Conservation (phyloP, 257 asterid genomes). For the Osmanthus fragrans region DNA sequence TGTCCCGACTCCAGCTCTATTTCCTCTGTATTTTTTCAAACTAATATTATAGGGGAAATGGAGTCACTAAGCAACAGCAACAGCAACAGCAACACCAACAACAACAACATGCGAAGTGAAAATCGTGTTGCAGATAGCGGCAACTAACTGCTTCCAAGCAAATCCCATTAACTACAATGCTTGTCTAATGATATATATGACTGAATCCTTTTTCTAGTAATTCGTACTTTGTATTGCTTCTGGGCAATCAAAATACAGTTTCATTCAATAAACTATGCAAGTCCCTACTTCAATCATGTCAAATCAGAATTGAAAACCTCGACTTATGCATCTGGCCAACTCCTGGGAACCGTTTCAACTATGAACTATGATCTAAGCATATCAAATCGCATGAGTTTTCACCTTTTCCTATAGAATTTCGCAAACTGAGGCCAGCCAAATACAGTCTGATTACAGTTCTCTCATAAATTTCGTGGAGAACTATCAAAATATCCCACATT, state of each 20-base stretch:
- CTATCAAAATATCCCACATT: not conserved
- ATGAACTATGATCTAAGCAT: not conserved
- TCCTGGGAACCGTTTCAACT: not conserved
- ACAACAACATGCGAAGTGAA: not conserved
- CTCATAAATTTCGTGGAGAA: not conserved
- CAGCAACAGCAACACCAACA: not conserved
- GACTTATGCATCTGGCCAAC: not conserved
- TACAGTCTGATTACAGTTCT: not conserved
- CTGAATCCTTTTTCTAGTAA: not conserved
- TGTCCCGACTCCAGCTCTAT: conserved; percentile 53
- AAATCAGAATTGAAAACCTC: not conserved
- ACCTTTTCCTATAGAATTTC: not conserved
- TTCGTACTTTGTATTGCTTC: not conserved
- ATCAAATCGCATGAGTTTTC: not conserved
- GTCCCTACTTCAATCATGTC: not conserved
- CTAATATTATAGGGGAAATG: not conserved
- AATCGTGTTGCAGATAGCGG: not conserved
- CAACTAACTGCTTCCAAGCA: not conserved
- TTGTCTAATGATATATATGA: not conserved
- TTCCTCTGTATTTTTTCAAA: not conserved
- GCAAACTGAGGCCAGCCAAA: not conserved
- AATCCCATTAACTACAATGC: not conserved
- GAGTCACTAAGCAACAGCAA: not conserved
- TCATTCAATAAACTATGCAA: not conserved
- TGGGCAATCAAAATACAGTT: not conserved